Percentiles rank a stretch among this genome's conserved stretches.
Conservation (phyloP, 352 stramenopile species). For the Pythium volutum region DNA sequence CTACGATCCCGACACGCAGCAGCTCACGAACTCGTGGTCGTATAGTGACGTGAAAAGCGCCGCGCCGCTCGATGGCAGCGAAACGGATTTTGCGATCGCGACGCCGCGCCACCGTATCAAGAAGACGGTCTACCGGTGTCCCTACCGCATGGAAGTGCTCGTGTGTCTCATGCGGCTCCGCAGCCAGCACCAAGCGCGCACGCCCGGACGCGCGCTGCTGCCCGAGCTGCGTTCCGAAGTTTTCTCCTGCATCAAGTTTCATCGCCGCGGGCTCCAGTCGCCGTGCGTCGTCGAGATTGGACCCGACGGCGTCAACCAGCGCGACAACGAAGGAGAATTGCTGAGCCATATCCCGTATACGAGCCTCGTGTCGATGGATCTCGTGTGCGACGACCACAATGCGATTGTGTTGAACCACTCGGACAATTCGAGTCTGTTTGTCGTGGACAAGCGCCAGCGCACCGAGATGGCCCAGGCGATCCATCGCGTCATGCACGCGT, state of each 20-base stretch:
- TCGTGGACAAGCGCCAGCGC: constrained; percentile 53
- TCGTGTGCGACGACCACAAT: constrained; percentile 74
- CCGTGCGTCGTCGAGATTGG: constrained; percentile 65
- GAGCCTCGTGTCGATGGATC: constrained; percentile 76
- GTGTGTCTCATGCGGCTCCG: constrained; percentile 76
- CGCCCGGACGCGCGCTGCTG: constrained; percentile 20
- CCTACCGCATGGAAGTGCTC: constrained; percentile 82
- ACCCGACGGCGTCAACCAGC: constrained; percentile 74
- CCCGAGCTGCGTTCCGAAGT: constrained; percentile 49
- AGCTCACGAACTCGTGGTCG: constrained; percentile 77
- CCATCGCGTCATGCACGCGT: constrained; percentile 65
- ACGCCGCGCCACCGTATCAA: constrained; percentile 78
- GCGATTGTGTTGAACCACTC: constrained; percentile 75
- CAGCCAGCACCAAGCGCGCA: constrained; percentile 53
- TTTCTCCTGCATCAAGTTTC: constrained; percentile 64
- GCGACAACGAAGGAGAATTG: constrained; percentile 66
- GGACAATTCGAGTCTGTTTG: constrained; percentile 80
- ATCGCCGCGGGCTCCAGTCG: constrained; percentile 56
- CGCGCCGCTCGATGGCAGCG: constrained; percentile 49
- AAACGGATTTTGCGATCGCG: constrained; percentile 75
- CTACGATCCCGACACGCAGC: constrained; percentile 62
- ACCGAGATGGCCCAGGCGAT: constrained; percentile 73
- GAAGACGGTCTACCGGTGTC: constrained; percentile 76
- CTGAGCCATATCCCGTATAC: constrained; percentile 83
- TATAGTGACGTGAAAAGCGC: constrained; percentile 75